Conservation (phyloP, 768 basidiomycete genomes). For the Phanerochaete sordida region DNA sequence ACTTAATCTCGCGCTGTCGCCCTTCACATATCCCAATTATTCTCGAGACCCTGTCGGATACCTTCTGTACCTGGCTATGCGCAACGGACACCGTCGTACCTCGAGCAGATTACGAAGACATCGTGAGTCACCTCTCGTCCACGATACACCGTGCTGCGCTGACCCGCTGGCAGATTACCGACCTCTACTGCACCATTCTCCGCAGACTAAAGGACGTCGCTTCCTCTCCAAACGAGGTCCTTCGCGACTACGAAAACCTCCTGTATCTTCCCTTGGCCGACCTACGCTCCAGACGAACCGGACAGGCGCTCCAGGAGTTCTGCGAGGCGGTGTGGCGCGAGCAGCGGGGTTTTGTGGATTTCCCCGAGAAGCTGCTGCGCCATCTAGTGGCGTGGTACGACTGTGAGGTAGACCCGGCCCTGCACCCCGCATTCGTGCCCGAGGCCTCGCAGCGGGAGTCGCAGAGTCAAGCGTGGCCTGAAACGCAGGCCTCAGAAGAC, state of each 20-base stretch:
- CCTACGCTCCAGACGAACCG: background rate
- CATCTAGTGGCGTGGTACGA: background rate
- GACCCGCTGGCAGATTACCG: background rate
- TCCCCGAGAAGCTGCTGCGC: background rate
- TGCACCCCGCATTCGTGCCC: background rate
- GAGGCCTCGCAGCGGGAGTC: background rate
- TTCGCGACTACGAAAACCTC: background rate
- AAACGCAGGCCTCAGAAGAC: background rate
- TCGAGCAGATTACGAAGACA: conserved; percentile 41
- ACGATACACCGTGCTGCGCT: background rate
- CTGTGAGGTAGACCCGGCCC: background rate
- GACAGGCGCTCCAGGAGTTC: background rate
- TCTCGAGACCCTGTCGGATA: conserved; percentile 28
- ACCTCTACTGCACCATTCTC: background rate
- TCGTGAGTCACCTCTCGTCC: conserved; percentile 33
- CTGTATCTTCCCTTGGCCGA: background rate
- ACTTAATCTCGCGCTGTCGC: background rate
- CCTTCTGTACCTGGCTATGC: conserved; percentile 50
- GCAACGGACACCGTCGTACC: conserved; percentile 40
- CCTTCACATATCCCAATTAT: conserved; percentile 14
- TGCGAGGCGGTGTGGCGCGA: background rate
- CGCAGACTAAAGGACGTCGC: background rate
- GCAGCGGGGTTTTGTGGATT: background rate
- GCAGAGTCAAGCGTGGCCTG: no score
- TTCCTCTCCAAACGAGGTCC: background rate